phyloP scores from a whole-genome alignment of 2,329 filamentous ascomycete genomes.

The Zalaria sp. region DNA sequence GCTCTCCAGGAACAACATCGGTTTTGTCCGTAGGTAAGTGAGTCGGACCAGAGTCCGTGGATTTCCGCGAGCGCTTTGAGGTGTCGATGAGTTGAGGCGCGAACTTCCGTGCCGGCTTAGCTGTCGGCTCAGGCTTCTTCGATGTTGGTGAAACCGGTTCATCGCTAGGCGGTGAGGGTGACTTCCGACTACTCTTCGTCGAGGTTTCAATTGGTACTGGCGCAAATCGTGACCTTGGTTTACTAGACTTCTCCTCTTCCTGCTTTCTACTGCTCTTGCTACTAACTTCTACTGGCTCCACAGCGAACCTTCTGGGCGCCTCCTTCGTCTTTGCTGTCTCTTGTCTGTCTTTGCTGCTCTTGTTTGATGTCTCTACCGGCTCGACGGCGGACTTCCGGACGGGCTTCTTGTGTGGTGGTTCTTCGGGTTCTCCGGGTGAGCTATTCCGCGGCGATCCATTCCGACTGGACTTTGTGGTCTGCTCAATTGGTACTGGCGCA shows the following conservation, averaged over 20 bases:
- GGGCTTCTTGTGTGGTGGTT: slow-evolving; percentile 16
- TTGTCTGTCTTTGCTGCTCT: slow-evolving; percentile 4
- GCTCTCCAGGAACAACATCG: slow-evolving; percentile 45
- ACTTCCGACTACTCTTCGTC: slow-evolving; percentile 13
- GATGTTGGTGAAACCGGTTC: slow-evolving; percentile 4
- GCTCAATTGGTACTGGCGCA: slow-evolving; percentile 58
- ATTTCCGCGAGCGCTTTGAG: slow-evolving; percentile 54
- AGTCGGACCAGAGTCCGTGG: slow-evolving; percentile 48
- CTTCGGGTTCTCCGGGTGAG: slow-evolving; percentile 3
- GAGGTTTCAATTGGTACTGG: slow-evolving; percentile 25
- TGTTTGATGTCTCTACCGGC: slow-evolving; percentile 21
- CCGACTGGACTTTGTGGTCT: slow-evolving; percentile 47
- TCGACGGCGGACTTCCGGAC: slow-evolving; percentile 33
- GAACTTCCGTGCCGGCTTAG: slow-evolving; percentile 36
- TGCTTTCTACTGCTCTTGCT: slow-evolving; percentile 5
- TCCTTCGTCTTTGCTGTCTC: background rate
- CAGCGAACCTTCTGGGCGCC: slow-evolving; percentile 4
- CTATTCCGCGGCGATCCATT: slow-evolving; percentile 7
- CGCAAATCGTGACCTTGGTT: slow-evolving; percentile 25
- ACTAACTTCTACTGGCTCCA: slow-evolving; percentile 7
- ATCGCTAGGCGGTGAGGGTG: background rate
- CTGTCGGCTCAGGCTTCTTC: slow-evolving; percentile 1
- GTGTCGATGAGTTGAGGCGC: slow-evolving; percentile 73
- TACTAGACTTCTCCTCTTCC: background rate
- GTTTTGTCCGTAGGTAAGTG: slow-evolving; percentile 56